Conservation (phyloP, 2,329 filamentous ascomycete genomes). For the Fusarium sp. region DNA sequence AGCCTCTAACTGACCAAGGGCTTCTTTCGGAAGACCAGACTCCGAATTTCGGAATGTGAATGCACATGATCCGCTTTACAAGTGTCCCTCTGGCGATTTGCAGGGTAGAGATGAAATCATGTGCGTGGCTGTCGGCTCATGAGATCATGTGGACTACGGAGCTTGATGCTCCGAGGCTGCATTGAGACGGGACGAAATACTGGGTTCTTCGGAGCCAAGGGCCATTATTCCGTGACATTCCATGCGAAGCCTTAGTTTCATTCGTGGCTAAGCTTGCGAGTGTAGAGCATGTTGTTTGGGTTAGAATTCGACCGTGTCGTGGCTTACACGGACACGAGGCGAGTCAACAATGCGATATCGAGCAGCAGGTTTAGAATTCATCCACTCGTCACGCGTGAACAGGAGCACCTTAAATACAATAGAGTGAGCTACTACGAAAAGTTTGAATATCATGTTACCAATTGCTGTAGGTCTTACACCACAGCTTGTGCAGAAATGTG, state of each 20-base stretch:
- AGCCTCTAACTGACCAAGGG: conserved; percentile 10
- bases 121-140: not conserved
- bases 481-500: too few species aligned
- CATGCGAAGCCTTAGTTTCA: too few species aligned
- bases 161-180: conserved; percentile 20
- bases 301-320: not conserved
- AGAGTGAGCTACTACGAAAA: too few species aligned
- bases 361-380: too few species aligned
- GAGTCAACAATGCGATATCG: too few species aligned
- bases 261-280: too few species aligned
- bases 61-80: conserved; percentile 18
- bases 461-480: too few species aligned
- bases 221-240: conserved; percentile 14
- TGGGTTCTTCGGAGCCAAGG: conserved; percentile 19
- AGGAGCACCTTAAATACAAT: too few species aligned
- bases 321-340: too few species aligned
- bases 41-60: conserved; percentile 1
- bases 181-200: conserved; percentile 5
- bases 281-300: not conserved
- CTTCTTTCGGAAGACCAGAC: conserved; percentile 9
- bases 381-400: too few species aligned
- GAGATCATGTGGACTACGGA: conserved; percentile 28
- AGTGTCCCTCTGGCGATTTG: not conserved
- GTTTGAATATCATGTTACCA: too few species aligned
- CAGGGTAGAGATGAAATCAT: not conserved